Percentiles rank a stretch among this genome's conserved stretches.
phyloP scores from a whole-genome alignment of 345 rosid genomes.

The thale cress (Arabidopsis thaliana) region DNA sequence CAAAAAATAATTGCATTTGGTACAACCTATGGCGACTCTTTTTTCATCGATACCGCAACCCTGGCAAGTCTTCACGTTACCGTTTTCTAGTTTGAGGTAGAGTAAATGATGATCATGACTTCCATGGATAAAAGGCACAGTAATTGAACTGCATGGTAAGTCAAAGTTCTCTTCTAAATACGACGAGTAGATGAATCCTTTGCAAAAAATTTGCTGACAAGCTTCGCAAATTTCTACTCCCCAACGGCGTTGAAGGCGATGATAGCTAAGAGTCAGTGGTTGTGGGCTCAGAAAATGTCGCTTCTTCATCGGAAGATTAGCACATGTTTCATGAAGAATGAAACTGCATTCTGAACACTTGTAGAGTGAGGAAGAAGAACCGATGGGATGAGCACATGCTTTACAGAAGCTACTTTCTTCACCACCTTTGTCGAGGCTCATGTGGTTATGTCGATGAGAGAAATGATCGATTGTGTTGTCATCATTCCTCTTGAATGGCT shows the following conservation, averaged over 20 bases:
- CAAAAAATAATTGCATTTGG: too few relatives aligned
- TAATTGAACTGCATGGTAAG: background rate
- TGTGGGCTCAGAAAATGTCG: background rate
- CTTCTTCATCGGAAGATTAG: background rate
- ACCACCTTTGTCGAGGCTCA: background rate
- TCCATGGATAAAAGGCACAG: background rate
- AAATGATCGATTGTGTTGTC: background rate
- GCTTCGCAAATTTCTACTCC: background rate
- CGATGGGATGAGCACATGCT: background rate
- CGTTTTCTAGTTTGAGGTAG: background rate
- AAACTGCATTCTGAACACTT: background rate
- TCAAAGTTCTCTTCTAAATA: background rate
- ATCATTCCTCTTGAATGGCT: background rate
- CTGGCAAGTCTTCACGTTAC: too few relatives aligned
- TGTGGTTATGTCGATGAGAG: background rate
- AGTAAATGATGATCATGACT: background rate
- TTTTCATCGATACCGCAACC: too few relatives aligned
- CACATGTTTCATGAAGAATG: background rate
- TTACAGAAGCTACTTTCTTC: background rate
- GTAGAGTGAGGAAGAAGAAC: background rate
- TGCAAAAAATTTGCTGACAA: background rate
- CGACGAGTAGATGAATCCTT: background rate
- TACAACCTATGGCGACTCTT: too few relatives aligned
- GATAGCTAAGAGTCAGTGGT: background rate
- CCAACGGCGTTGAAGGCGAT: too few relatives aligned